Percentiles rank a stretch among this genome's conserved stretches.
Conservation (phyloP, 176 grass and related monocot genomes). For the Oryza punctata region DNA sequence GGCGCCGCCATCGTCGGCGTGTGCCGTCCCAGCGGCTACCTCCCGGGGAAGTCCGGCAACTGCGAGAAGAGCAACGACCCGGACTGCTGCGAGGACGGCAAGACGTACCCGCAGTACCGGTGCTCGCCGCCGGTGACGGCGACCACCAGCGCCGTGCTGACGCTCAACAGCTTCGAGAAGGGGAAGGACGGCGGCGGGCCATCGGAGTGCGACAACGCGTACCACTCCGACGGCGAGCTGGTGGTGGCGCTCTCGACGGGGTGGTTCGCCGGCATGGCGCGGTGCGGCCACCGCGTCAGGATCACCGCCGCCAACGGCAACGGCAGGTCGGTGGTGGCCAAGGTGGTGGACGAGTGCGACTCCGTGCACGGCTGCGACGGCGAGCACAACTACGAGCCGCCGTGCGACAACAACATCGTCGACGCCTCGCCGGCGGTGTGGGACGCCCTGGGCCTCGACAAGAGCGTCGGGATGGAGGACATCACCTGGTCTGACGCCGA, state of each 20-base stretch:
- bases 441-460: slow-evolving; percentile 44
- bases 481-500: slow-evolving; percentile 38
- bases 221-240: slow-evolving; percentile 45
- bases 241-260: slow-evolving; percentile 57
- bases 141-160: slow-evolving; percentile 44
- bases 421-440: slow-evolving; percentile 54
- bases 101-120: slow-evolving; percentile 55
- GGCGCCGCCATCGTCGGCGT: background rate
- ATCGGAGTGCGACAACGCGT: slow-evolving; percentile 56
- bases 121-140: slow-evolving; percentile 60
- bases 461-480: slow-evolving; percentile 11
- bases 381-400: slow-evolving; percentile 50
- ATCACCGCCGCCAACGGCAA: slow-evolving; percentile 31
- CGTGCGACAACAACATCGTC: slow-evolving; percentile 48
- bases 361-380: slow-evolving; percentile 51
- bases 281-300: slow-evolving; percentile 46
- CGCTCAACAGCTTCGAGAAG: slow-evolving; percentile 58
- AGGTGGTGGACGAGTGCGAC: slow-evolving; percentile 77
- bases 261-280: slow-evolving; percentile 40
- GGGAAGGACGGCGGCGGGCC: slow-evolving; percentile 57
- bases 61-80: slow-evolving; percentile 47
- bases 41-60: slow-evolving; percentile 39
- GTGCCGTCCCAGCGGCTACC: slow-evolving; percentile 51
- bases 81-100: slow-evolving; percentile 56
- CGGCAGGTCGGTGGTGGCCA: slow-evolving; percentile 36